Evolutionary conservation across 768 basidiomycete species (phyloP).

Genomic region (Amanita subjunquillea): DNA sequence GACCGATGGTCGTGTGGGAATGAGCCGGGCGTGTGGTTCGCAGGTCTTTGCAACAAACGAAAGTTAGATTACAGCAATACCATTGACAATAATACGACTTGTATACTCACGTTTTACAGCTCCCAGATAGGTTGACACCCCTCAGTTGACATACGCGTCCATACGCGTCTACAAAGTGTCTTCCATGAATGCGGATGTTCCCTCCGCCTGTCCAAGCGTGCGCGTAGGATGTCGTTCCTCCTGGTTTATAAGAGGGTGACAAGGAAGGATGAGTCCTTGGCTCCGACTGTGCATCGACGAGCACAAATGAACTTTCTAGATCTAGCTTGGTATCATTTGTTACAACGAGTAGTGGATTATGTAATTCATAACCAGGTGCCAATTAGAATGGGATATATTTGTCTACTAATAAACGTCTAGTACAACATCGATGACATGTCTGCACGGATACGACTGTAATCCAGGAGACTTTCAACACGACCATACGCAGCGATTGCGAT

Average conservation of each 20-base stretch:
- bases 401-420: constrained; percentile 25
- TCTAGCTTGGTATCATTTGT: constrained; percentile 12
- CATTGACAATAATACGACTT: constrained; percentile 5
- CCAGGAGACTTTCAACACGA: constrained; percentile 82
- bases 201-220: constrained; percentile 75
- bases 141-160: constrained; percentile 74
- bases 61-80: background rate
- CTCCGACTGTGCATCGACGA: constrained; percentile 21
- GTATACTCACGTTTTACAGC: constrained; percentile 61
- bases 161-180: constrained; percentile 74
- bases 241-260: constrained; percentile 31
- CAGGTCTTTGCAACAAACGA: constrained; percentile 36
- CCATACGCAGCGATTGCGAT: constrained; percentile 86
- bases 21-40: constrained; percentile 51
- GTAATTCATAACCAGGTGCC: background rate
- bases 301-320: constrained; percentile 38
- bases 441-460: constrained; percentile 84
- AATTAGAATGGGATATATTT: background rate
- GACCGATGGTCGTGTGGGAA: constrained; percentile 57
- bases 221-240: constrained; percentile 42
- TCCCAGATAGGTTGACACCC: constrained; percentile 81
- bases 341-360: background rate
- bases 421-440: constrained; percentile 77
- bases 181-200: constrained; percentile 47
- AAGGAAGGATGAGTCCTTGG: constrained; percentile 34